phyloP scores from a whole-genome alignment of 495 filamentous ascomycete genomes.

The Lophium mytilinum region DNA sequence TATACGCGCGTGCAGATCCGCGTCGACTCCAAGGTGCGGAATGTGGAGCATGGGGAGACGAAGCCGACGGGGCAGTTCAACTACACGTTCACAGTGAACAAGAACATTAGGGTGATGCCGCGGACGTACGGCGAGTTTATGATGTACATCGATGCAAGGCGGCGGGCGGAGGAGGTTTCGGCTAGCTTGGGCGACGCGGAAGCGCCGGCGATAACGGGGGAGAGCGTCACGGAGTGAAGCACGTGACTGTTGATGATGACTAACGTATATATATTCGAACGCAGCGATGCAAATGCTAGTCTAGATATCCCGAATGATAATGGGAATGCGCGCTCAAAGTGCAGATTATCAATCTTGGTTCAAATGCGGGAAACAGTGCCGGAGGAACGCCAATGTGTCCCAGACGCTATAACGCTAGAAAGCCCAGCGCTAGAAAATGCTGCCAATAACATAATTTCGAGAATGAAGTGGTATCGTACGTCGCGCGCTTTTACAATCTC shows the following conservation, averaged over 20 bases:
- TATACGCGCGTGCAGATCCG: conserved; percentile 67
- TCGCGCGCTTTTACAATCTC: neutral
- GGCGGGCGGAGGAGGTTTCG: conserved; percentile 41
- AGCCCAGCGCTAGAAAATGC: conserved; percentile 10
- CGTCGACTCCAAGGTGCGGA: conserved; percentile 66
- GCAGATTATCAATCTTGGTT: neutral
- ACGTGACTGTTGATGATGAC: neutral
- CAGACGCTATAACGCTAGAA: conserved; percentile 13
- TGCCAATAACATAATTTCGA: neutral
- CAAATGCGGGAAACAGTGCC: neutral
- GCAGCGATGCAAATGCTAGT: conserved; percentile 1
- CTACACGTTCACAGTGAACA: conserved; percentile 73
- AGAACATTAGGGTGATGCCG: conserved; percentile 66
- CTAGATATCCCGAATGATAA: conserved; percentile 6
- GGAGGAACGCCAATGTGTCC: neutral
- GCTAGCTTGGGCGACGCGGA: conserved; percentile 26
- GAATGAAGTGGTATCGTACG: neutral
- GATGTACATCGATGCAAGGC: conserved; percentile 67
- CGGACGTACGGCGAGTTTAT: conserved; percentile 69
- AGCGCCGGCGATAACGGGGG: conserved; percentile 1
- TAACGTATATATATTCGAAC: neutral
- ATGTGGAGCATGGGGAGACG: conserved; percentile 67
- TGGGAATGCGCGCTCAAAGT: neutral
- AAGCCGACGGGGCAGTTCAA: conserved; percentile 78
- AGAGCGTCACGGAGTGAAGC: conserved; percentile 29